A percentile compares a stretch with the other conserved stretches of the same genome.
Conservation (phyloP, 805 yeast species). For the Starmera caribaea region DNA sequence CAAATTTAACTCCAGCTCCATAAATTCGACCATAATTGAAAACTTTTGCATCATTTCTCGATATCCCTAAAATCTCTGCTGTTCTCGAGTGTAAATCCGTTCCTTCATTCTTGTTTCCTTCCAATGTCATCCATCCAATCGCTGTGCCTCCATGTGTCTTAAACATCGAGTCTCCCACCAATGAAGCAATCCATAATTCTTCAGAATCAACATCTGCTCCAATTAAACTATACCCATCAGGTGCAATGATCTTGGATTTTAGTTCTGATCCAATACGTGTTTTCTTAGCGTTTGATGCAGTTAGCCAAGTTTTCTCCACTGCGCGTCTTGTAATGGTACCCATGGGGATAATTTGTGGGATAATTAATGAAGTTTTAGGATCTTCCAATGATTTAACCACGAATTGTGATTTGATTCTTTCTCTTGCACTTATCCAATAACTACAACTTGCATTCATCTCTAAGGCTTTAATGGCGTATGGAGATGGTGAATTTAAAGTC, state of each 20-base stretch:
- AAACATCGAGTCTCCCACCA: slow-evolving; percentile 87
- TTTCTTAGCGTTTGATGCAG: slow-evolving; percentile 89
- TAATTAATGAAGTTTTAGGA: slow-evolving; percentile 47
- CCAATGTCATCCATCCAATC: slow-evolving; percentile 98
- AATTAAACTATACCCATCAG: slow-evolving; percentile 80
- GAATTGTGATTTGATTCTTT: slow-evolving; percentile 75
- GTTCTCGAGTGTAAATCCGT: slow-evolving; percentile 95
- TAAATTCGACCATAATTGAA: slow-evolving; percentile 96
- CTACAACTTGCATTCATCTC: slow-evolving; percentile 71
- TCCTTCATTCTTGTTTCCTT: slow-evolving; percentile 84
- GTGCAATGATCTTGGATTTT: slow-evolving; percentile 80
- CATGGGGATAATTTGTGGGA: slow-evolving; percentile 84
- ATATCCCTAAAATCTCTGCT: slow-evolving; percentile 79
- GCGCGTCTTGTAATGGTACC: slow-evolving; percentile 96
- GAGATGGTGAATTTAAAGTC: slow-evolving; percentile 57
- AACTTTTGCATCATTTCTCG: slow-evolving; percentile 85
- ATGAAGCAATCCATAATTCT: slow-evolving; percentile 95
- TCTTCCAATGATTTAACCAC: slow-evolving; percentile 48
- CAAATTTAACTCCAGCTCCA: slow-evolving; percentile 94
- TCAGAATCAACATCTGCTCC: slow-evolving; percentile 99
- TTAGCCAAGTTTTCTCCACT: slow-evolving; percentile 94
- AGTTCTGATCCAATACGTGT: slow-evolving; percentile 87
- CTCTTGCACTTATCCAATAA: slow-evolving; percentile 90
- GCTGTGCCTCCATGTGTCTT: slow-evolving; percentile 93
- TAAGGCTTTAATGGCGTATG: slow-evolving; percentile 68